phyloP scores from a whole-genome alignment of 345 rosid species.

The Streptanthus diversifolius region DNA sequence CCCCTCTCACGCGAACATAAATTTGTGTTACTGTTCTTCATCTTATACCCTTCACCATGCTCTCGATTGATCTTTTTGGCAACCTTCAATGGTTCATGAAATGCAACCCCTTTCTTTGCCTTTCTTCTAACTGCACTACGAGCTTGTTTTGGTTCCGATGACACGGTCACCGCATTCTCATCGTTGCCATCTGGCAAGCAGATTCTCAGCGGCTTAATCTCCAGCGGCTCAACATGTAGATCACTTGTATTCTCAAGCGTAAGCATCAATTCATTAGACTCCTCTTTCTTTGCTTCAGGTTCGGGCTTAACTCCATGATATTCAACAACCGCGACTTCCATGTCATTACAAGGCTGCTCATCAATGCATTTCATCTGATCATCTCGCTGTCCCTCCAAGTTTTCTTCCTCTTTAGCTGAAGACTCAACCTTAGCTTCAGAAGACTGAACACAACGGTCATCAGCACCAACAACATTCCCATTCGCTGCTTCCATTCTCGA shows the following conservation, averaged over 20 bases:
- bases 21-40: background rate
- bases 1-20: conserved; percentile 34
- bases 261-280: background rate
- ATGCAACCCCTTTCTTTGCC: conserved; percentile 33
- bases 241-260: background rate
- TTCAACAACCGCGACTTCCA: background rate
- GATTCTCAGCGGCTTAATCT: background rate
- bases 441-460: background rate
- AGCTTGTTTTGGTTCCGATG: conserved; percentile 4
- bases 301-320: background rate
- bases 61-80: conserved; percentile 11
- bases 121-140: conserved; percentile 31
- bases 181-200: background rate
- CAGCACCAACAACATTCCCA: background rate
- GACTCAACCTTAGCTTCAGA: conserved; percentile 16
- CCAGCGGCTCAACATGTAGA: background rate
- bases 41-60: conserved; percentile 25
- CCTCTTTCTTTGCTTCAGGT: conserved; percentile 5
- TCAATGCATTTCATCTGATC: background rate
- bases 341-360: conserved; percentile 7
- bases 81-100: conserved; percentile 21
- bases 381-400: background rate
- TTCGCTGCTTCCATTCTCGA: conserved; percentile 1
- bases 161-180: background rate
- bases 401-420: background rate